These are phyloP conservation scores for Rhynchosporium graminicola DNA, from an alignment of 2,329 filamentous ascomycete species.

Conservation along the genomic window DNA sequence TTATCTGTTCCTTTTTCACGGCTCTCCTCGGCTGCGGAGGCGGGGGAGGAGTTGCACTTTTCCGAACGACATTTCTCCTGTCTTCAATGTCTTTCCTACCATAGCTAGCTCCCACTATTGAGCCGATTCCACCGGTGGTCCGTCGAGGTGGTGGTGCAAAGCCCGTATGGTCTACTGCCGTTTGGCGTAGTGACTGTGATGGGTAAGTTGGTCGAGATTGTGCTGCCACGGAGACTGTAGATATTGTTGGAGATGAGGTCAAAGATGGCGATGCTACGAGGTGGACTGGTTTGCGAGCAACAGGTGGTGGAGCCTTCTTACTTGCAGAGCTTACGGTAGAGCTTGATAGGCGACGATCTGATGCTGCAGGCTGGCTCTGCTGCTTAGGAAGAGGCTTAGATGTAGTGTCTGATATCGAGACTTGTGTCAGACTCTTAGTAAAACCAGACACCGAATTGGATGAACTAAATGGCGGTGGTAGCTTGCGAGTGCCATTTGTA, in stretches of 20 bases:
- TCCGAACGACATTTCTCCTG: conserved; percentile 13
- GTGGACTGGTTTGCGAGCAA: conserved; percentile 40
- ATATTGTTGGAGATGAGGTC: conserved; percentile 28
- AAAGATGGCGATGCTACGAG: conserved; percentile 32
- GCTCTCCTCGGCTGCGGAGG: conserved; percentile 36
- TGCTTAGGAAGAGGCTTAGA: conserved; percentile 18
- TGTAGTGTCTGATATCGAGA: conserved; percentile 21
- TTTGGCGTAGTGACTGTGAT: conserved; percentile 23
- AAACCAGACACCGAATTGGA: conserved; percentile 22
- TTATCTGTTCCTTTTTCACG: conserved; percentile 16
- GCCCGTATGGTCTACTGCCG: conserved; percentile 23
- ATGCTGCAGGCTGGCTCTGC: conserved; percentile 22
- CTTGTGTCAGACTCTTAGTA: conserved; percentile 26
- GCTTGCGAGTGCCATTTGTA: conserved; percentile 32
- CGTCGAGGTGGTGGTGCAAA: conserved; percentile 35
- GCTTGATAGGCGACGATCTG: conserved; percentile 33
- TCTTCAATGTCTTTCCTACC: conserved; percentile 20
- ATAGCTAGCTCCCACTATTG: conserved; percentile 12
- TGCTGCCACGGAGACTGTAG: conserved; percentile 24
- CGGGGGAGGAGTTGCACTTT: conserved; percentile 25
- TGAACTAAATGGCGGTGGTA: conserved; percentile 38
- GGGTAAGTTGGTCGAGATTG: conserved; percentile 18
- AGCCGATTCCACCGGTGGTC: conserved; percentile 23
- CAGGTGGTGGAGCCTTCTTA: conserved; percentile 39
- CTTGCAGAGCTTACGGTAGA: conserved; percentile 35